A percentile compares a stretch with the other conserved stretches of the same genome.
Evolutionary conservation across 139 green algal species (phyloP).

Genomic region (Dunaliella sp.): DNA sequence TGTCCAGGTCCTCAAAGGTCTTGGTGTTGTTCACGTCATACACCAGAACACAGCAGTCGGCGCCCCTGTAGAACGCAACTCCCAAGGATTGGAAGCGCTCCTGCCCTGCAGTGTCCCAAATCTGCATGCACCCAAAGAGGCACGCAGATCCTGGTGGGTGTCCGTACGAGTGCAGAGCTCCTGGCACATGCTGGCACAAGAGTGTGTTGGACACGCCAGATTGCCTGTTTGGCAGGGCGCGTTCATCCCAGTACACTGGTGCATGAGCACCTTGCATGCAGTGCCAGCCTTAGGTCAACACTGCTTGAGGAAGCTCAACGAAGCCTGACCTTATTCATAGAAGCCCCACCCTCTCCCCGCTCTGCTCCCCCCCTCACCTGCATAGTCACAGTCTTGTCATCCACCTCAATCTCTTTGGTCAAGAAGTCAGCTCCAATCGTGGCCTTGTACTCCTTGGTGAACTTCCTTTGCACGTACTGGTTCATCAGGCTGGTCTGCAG

Average conservation of each 20-base stretch:
- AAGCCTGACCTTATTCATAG: too few relatives aligned
- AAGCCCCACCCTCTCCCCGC: too few relatives aligned
- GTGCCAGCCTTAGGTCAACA: too few relatives aligned
- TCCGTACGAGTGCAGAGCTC: too few relatives aligned
- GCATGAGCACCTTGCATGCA: too few relatives aligned
- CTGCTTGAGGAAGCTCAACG: too few relatives aligned
- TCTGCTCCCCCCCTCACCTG: slow-evolving; percentile 57
- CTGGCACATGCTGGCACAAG: too few relatives aligned
- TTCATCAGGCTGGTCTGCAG: slow-evolving; percentile 96
- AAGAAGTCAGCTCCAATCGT: slow-evolving; percentile 99
- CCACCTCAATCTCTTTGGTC: slow-evolving; percentile 97
- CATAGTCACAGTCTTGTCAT: slow-evolving; percentile 97
- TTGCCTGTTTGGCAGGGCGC: too few relatives aligned
- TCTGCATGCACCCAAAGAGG: too few relatives aligned
- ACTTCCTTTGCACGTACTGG: slow-evolving; percentile 99
- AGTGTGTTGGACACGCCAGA: too few relatives aligned
- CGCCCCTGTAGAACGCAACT: slow-evolving; percentile 97
- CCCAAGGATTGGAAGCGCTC: slow-evolving; percentile 97
- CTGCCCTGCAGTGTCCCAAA: slow-evolving; percentile 98
- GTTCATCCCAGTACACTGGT: too few relatives aligned
- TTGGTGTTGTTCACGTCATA: slow-evolving; percentile 97
- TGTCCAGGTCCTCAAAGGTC: slow-evolving; percentile 97
- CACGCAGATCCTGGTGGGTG: too few relatives aligned
- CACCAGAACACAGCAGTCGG: slow-evolving; percentile 97
- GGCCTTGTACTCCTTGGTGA: slow-evolving; percentile 98